These are phyloP conservation scores for Iris macrosiphon DNA, from an alignment of 106 monocot genomes.

Conservation along the genomic window DNA sequence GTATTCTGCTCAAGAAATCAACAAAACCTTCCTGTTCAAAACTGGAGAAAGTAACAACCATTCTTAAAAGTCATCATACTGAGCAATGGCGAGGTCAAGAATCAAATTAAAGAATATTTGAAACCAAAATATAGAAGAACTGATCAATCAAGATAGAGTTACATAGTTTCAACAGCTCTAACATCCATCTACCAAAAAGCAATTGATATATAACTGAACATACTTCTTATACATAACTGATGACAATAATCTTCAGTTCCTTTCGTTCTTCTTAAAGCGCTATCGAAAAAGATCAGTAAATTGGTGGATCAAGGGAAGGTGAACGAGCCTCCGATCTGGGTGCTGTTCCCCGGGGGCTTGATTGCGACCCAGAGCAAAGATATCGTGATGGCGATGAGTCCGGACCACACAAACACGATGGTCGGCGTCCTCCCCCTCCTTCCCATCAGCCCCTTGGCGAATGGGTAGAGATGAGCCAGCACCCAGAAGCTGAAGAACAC, in stretches of 20 bases:
- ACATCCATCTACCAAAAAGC: neutral
- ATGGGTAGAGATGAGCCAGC: conserved; percentile 88
- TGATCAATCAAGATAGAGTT: neutral
- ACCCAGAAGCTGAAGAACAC: conserved; percentile 90
- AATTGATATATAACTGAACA: neutral
- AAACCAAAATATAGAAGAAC: neutral
- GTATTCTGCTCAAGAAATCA: no score
- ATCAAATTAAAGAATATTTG: no score
- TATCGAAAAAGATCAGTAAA: neutral
- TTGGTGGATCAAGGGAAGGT: conserved; percentile 67
- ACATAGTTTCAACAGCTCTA: neutral
- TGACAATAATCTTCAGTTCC: neutral
- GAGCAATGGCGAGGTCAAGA: no score
- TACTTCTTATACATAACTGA: no score
- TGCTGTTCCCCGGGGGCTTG: conserved; percentile 41
- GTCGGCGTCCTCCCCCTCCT: conserved; percentile 86
- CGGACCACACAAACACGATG: conserved; percentile 89
- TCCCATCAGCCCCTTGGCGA: conserved; percentile 92
- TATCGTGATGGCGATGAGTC: conserved; percentile 86
- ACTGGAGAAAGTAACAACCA: no score
- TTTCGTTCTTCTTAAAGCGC: neutral
- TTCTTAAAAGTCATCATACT: no score
- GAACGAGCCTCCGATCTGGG: conserved; percentile 81
- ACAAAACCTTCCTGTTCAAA: no score
- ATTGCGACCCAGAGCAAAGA: conserved; percentile 93